phyloP scores from a whole-genome alignment of 2,329 filamentous ascomycete species.

The Aschersonia sp. region DNA sequence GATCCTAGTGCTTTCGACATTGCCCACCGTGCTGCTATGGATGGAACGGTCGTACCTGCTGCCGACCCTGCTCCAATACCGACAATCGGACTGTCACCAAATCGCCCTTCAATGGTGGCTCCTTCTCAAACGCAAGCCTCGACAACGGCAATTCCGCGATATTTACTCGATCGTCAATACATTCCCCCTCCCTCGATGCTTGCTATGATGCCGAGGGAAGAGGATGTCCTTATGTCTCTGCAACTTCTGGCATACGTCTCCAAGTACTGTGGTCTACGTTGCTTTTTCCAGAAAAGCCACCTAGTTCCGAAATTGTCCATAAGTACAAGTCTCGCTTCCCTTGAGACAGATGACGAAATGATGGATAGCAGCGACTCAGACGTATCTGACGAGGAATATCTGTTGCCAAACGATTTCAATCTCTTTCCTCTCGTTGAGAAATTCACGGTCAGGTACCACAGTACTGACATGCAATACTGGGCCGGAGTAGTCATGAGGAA shows the following conservation, averaged over 20 bases:
- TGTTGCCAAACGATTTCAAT: slow-evolving; percentile 89
- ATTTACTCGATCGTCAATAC: slow-evolving; percentile 60
- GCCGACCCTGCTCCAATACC: slow-evolving; percentile 51
- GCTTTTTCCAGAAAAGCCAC: slow-evolving; percentile 92
- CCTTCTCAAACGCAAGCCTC: slow-evolving; percentile 62
- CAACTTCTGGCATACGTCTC: slow-evolving; percentile 95
- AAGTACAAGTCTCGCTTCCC: slow-evolving; percentile 63
- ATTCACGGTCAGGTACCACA: slow-evolving; percentile 90
- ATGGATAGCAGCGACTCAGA: slow-evolving; percentile 29
- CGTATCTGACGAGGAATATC: slow-evolving; percentile 69
- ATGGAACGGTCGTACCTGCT: slow-evolving; percentile 70
- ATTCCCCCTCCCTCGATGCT: slow-evolving; percentile 60
- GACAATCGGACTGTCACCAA: slow-evolving; percentile 58
- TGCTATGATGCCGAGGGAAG: slow-evolving; percentile 86
- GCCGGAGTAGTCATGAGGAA: slow-evolving; percentile 98
- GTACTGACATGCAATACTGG: slow-evolving; percentile 99
- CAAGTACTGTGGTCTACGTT: slow-evolving; percentile 91
- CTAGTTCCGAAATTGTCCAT: slow-evolving; percentile 86
- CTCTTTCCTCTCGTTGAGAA: slow-evolving; percentile 98
- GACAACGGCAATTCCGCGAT: slow-evolving; percentile 60
- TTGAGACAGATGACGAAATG: slow-evolving; percentile 53
- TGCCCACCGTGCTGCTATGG: slow-evolving; percentile 68
- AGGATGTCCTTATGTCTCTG: slow-evolving; percentile 95
- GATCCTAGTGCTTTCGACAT: slow-evolving; percentile 90
- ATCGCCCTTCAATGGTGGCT: slow-evolving; percentile 53